Base-by-base conservation (phyloP, 83 land plant genomes). In the Picea abies region DNA sequence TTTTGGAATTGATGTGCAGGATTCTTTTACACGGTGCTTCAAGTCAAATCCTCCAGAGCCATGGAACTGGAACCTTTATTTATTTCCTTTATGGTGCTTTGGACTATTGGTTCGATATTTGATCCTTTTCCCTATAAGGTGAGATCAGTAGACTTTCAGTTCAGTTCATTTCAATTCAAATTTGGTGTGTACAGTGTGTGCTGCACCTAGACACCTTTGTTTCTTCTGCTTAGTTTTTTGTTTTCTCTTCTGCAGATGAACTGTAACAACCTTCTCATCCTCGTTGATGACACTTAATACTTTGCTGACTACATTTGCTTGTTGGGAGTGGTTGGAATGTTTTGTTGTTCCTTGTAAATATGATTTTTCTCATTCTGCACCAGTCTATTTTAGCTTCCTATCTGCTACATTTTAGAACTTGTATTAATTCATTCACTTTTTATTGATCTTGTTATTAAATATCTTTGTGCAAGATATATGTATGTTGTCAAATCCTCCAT, bases 41-140 rank as follows among this genome's bases (percentile, higher is more conserved):
- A 97, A 95, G 88, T 95, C 98, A 20, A 97, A 92, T 89, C 89
- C 92, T 41, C 94, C 97, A 63, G 99, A 97, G 67, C 99, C 98
- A 12, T 97, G 99, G 98, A 97, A 94, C 71, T 97, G 98, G 99
- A 97, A 97, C 73, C 63, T 95, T 23, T 97, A 97, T 85, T 84
- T 97, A 90, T 94, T 93, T 84, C 99, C 99, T 73, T 82, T 95
- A n/a, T 97, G 98, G 99, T 96, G 96, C 85, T 81, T 87, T 29
- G 99, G 99, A 63, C 90, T 97, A 72, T 80, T 90, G 7, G 71
- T 95, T 37, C 88, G 99, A 82, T 94, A 94, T 81, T 69, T 82
- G 52, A 73, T 95, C 77, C 92, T 97, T 15, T 97, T 97, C 83
- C 99, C 99, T 32, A 11, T 82, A 52, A 95, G 98, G 98, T 96